Evolutionary conservation across 768 basidiomycete genomes (phyloP).

Genomic region (Leccinum broughii): DNA sequence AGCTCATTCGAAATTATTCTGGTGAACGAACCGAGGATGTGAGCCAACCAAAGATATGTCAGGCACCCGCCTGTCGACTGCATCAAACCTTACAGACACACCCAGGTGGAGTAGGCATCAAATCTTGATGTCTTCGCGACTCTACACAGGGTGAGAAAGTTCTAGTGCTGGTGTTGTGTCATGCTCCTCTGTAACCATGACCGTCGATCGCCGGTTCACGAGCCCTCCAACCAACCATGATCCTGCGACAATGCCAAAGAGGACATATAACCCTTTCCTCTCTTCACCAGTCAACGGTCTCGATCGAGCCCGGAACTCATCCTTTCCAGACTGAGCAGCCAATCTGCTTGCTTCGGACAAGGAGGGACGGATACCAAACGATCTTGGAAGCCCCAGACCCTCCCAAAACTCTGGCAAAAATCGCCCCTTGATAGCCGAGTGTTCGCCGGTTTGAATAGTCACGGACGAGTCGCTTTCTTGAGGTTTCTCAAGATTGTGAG

Average conservation of each 20-base stretch:
- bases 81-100: not conserved
- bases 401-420: conserved; percentile 39
- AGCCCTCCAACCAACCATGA: conserved; percentile 48
- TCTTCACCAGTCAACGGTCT: conserved; percentile 45
- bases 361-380: conserved; percentile 26
- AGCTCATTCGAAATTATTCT: not conserved
- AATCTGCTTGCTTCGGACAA: conserved; percentile 9
- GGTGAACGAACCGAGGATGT: not conserved
- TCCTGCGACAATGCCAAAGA: conserved; percentile 49
- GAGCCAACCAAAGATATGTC: not conserved
- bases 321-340: conserved; percentile 17
- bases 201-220: conserved; percentile 15
- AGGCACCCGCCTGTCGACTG: not conserved
- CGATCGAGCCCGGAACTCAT: conserved; percentile 23
- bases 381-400: conserved; percentile 37
- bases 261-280: conserved; percentile 45
- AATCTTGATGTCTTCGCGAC: not conserved
- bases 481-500: conserved; percentile 38
- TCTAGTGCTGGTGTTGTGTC: conserved; percentile 17
- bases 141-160: conserved; percentile 6
- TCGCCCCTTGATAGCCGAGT: conserved; percentile 18
- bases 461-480: conserved; percentile 9
- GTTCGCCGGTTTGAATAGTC: conserved; percentile 11
- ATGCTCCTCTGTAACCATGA: conserved; percentile 10
- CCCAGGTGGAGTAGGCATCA: not conserved